phyloP scores from a whole-genome alignment of 2,329 filamentous ascomycete species.

The Trichoderma guizhouense region DNA sequence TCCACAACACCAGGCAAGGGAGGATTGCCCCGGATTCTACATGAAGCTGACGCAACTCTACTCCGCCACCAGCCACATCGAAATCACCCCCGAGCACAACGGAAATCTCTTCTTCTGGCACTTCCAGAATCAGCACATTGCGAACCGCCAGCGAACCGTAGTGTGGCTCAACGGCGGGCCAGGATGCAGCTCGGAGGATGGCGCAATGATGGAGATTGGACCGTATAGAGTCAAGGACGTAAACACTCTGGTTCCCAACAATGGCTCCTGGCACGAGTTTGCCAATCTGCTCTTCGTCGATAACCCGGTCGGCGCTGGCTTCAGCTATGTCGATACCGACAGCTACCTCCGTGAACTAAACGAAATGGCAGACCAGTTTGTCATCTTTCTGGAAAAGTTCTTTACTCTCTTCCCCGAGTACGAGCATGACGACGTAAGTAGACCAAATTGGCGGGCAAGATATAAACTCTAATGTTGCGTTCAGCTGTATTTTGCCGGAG shows the following conservation, averaged over 20 bases:
- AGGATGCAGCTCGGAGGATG: slow-evolving; percentile 96
- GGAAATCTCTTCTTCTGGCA: slow-evolving; percentile 99
- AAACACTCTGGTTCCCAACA: slow-evolving; percentile 70
- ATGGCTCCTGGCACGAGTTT: slow-evolving; percentile 98
- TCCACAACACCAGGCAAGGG: neutral
- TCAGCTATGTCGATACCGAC: slow-evolving; percentile 90
- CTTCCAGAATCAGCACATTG: slow-evolving; percentile 92
- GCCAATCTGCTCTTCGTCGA: slow-evolving; percentile 96
- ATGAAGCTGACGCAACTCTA: slow-evolving; percentile 25
- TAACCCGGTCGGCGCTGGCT: slow-evolving; percentile 94
- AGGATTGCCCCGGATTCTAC: neutral
- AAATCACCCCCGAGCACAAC: slow-evolving; percentile 78
- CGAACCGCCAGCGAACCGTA: slow-evolving; percentile 83
- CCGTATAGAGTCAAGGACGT: slow-evolving; percentile 83
- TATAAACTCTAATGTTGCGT: neutral
- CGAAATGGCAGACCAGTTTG: slow-evolving; percentile 85
- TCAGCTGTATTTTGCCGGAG: slow-evolving; percentile 89
- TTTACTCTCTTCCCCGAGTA: slow-evolving; percentile 90
- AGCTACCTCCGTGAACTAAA: slow-evolving; percentile 80
- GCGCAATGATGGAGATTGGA: slow-evolving; percentile 91
- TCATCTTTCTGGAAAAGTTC: slow-evolving; percentile 87
- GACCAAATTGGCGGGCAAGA: too few species aligned
- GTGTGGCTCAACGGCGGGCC: slow-evolving; percentile 97
- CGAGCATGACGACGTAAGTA: slow-evolving; percentile 80
- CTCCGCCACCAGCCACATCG: slow-evolving; percentile 68